These are phyloP conservation scores for Colletotrichum tanaceti DNA, from an alignment of 2,329 filamentous ascomycete species.

Conservation along the genomic window DNA sequence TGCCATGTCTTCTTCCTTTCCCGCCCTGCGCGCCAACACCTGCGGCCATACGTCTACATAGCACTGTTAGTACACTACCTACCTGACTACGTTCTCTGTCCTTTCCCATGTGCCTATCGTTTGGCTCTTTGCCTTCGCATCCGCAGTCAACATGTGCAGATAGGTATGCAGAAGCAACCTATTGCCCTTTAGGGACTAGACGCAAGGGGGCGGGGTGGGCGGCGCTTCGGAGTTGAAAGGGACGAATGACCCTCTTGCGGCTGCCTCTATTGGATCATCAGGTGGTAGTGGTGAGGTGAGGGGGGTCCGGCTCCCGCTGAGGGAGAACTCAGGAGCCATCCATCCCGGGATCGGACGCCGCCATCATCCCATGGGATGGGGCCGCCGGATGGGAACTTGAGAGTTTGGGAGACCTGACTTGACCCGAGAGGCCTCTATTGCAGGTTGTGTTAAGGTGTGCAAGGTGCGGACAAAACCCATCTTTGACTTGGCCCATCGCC, in stretches of 20 bases:
- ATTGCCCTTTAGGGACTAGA: conserved; percentile 21
- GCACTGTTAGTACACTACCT: too few relatives aligned
- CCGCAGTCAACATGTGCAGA: conserved; percentile 12
- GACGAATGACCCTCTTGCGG: conserved; percentile 39
- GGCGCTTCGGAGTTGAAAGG: conserved; percentile 22
- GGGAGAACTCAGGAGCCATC: neutral
- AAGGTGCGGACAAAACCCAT: conserved; percentile 6
- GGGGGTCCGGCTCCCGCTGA: neutral
- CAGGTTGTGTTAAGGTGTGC: neutral
- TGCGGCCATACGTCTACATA: neutral
- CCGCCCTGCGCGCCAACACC: conserved; percentile 5
- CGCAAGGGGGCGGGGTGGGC: neutral
- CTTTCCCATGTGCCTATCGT: neutral
- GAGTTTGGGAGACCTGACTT: neutral
- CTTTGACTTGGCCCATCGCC: conserved; percentile 4
- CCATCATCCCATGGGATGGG: conserved; percentile 14
- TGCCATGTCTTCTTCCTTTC: conserved; percentile 13
- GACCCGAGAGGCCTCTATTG: conserved; percentile 8
- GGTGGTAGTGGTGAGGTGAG: conserved; percentile 14
- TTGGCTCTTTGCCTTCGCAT: neutral
- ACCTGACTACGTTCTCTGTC: conserved; percentile 1
- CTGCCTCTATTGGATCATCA: conserved; percentile 34
- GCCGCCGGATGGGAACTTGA: neutral
- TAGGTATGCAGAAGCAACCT: conserved; percentile 9
- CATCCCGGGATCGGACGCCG: neutral